Percentiles rank a stretch among this genome's conserved stretches.
Conservation (phyloP, 371 early-diverging fungal genomes). For the Coemansia sp. region DNA sequence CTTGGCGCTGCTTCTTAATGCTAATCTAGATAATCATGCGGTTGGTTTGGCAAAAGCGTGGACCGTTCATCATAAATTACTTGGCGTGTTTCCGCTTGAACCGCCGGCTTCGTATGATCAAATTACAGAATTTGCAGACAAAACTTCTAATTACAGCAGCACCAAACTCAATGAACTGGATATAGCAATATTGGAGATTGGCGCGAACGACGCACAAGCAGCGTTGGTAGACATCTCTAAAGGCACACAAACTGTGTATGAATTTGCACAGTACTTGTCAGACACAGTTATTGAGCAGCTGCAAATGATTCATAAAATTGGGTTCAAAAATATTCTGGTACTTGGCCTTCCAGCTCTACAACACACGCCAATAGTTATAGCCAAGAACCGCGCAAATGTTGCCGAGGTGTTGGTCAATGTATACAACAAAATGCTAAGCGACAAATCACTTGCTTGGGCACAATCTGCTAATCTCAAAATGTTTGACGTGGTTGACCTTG, state of each 20-base stretch:
- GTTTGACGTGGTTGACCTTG: slow-evolving; percentile 22
- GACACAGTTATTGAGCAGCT: slow-evolving; percentile 25
- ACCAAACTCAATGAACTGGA: slow-evolving; percentile 4
- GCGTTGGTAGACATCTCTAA: slow-evolving; percentile 11
- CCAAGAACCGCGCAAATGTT: neutral
- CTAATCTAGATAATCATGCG: slow-evolving; percentile 24
- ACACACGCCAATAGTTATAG: slow-evolving; percentile 22
- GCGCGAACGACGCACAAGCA: slow-evolving; percentile 36
- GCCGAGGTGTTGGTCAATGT: slow-evolving; percentile 12
- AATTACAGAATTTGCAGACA: slow-evolving; percentile 15
- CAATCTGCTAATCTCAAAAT: neutral
- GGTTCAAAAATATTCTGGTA: slow-evolving; percentile 25
- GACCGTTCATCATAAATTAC: slow-evolving; percentile 1
- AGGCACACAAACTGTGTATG: slow-evolving; percentile 6
- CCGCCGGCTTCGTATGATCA: slow-evolving; percentile 34
- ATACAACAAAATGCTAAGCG: slow-evolving; percentile 16
- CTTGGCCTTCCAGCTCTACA: slow-evolving; percentile 30
- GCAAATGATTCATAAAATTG: slow-evolving; percentile 9
- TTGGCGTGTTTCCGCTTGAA: slow-evolving; percentile 14
- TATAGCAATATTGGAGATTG: slow-evolving; percentile 41
- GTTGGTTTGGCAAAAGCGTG: slow-evolving; percentile 38
- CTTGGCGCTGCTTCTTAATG: slow-evolving; percentile 16
- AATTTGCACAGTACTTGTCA: slow-evolving; percentile 15
- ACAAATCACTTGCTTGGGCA: slow-evolving; percentile 13
- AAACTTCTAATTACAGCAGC: neutral